phyloP scores from a whole-genome alignment of 352 stramenopile species.

The Thraustochytrium sp. region DNA sequence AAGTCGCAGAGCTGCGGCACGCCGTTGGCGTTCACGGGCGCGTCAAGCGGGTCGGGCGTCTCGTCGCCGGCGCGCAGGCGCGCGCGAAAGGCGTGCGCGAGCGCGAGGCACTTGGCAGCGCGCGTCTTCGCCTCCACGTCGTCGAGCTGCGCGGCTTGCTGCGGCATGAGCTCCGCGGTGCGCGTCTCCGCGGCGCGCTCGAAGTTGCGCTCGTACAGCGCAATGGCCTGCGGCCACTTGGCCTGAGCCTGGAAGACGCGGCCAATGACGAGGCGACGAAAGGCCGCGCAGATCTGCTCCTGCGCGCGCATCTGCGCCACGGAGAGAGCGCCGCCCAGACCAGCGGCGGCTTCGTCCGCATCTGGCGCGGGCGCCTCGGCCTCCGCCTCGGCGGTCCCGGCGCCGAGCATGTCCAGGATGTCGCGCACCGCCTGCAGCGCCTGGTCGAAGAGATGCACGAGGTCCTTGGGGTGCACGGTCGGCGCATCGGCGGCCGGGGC shows the following conservation, averaged over 20 bases:
- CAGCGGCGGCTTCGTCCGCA: too few species aligned
- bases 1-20: neutral
- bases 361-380: neutral
- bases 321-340: neutral
- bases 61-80: neutral
- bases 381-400: neutral
- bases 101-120: neutral
- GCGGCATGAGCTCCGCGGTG: neutral
- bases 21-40: too few species aligned
- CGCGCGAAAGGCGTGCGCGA: neutral
- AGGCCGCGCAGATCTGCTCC: neutral
- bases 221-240: neutral
- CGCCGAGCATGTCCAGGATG: neutral
- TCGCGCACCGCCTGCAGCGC: slow-evolving; percentile 23
- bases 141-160: neutral
- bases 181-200: neutral
- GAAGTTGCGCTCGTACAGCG: slow-evolving; percentile 16
- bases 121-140: neutral
- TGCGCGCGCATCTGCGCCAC: neutral
- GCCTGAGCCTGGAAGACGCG: neutral
- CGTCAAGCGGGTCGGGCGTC: too few species aligned
- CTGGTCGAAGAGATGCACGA: slow-evolving; percentile 9
- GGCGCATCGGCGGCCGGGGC: neutral
- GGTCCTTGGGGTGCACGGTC: neutral
- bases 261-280: neutral